Conservation (phyloP, 192 early-diverging fungal species). For the Haplosporangium gracile region DNA sequence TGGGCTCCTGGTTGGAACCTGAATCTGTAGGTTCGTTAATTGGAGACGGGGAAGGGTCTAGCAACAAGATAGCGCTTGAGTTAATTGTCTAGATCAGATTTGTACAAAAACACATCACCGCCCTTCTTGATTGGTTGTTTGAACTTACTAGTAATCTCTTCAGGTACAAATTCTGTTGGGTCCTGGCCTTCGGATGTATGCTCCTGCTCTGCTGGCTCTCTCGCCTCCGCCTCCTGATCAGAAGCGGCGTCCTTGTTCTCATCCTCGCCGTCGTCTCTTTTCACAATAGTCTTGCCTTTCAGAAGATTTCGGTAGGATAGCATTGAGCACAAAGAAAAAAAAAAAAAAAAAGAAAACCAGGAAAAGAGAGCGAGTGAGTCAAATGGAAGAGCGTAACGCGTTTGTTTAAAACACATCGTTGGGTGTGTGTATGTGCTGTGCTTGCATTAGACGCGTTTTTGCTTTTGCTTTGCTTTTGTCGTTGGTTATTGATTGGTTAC, state of each 20-base stretch:
- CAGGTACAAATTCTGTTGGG: not conserved
- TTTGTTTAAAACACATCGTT: too few relatives aligned
- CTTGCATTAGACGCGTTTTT: not conserved
- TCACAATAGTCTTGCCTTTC: not conserved
- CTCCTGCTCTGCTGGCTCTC: not conserved
- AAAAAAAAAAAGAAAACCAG: not conserved
- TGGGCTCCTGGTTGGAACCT: not conserved
- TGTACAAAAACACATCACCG: too few relatives aligned
- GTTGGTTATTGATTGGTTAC: not conserved
- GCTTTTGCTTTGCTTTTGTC: not conserved
- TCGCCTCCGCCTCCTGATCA: not conserved
- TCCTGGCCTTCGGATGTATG: not conserved
- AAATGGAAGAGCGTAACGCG: not conserved
- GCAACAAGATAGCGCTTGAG: not conserved
- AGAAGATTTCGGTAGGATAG: not conserved
- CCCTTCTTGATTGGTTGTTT: not conserved
- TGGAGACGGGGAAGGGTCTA: not conserved
- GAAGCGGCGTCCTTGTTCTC: not conserved
- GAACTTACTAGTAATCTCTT: not conserved
- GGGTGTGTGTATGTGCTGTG: not conserved
- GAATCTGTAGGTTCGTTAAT: conserved; percentile 2
- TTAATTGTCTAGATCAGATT: not conserved
- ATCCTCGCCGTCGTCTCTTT: not conserved
- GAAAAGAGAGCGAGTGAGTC: not conserved
- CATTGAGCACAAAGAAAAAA: not conserved